Evolutionary conservation across 495 filamentous ascomycete species (phyloP).

Genomic region (Bombardia bombarda): DNA sequence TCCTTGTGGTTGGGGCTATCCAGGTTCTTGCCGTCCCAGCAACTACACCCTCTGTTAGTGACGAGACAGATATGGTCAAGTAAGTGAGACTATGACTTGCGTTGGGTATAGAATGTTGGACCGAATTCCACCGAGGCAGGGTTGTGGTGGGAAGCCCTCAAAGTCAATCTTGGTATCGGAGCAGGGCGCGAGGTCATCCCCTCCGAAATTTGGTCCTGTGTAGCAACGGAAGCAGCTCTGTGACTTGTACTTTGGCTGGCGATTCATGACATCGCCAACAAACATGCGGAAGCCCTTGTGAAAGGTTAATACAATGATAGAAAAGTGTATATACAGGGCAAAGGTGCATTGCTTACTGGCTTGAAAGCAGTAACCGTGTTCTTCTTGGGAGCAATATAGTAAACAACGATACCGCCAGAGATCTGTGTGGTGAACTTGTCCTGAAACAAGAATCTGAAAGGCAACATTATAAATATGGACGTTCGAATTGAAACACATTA

Average conservation of each 20-base stretch:
- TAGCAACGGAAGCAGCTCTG: conserved; percentile 13
- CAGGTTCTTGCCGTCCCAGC: conserved; percentile 23
- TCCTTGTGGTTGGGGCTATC: conserved; percentile 29
- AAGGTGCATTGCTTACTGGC: conserved; percentile 3
- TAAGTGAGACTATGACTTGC: background rate
- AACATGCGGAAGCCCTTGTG: conserved; percentile 11
- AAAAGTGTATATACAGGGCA: too few species aligned
- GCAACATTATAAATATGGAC: too few species aligned
- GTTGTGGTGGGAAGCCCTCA: conserved; percentile 2
- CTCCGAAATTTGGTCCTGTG: conserved; percentile 6
- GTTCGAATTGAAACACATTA: too few species aligned
- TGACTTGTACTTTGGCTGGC: background rate
- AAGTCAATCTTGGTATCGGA: background rate
- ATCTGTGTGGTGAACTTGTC: conserved; percentile 12
- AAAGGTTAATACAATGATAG: background rate
- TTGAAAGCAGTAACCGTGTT: conserved; percentile 6
- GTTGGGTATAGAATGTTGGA: conserved; percentile 38
- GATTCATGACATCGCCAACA: conserved; percentile 3
- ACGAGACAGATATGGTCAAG: background rate
- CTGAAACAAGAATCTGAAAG: conserved; percentile 13
- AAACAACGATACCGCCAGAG: conserved; percentile 6
- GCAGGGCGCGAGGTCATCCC: conserved; percentile 6
- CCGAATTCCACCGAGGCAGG: conserved; percentile 30
- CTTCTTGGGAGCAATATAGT: conserved; percentile 9
- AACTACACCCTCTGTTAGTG: conserved; percentile 5